phyloP scores from a whole-genome alignment of 805 yeast species.

The Cyberlindnera mrakii region DNA sequence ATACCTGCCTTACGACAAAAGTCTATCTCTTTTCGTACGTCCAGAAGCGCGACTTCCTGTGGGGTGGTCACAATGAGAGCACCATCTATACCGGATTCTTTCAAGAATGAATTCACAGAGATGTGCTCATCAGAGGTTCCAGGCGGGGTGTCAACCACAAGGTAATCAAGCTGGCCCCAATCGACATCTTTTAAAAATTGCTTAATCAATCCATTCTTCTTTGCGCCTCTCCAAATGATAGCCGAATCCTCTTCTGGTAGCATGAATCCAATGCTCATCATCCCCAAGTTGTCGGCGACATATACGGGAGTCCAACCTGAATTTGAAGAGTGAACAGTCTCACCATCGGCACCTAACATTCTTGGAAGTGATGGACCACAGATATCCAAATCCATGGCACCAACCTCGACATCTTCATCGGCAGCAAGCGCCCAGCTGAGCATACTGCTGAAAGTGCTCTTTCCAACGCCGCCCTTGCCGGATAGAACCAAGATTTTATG shows the following conservation, averaged over 20 bases:
- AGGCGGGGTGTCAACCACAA: constrained; percentile 95
- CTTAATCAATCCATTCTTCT: constrained; percentile 87
- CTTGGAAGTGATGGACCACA: constrained; percentile 97
- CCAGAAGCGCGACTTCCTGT: constrained; percentile 92
- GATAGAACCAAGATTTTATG: constrained; percentile 82
- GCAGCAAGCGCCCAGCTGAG: constrained; percentile 95
- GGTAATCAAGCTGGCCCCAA: constrained; percentile 86
- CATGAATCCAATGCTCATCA: constrained; percentile 95
- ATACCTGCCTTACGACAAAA: constrained; percentile 91
- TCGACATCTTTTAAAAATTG: constrained; percentile 91
- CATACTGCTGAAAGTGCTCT: constrained; percentile 93
- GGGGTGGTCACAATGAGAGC: constrained; percentile 95
- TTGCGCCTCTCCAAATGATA: constrained; percentile 95
- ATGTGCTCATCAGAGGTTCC: constrained; percentile 98
- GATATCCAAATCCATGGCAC: constrained; percentile 95
- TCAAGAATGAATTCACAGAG: constrained; percentile 80
- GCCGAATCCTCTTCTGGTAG: constrained; percentile 91
- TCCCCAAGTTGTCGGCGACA: constrained; percentile 88
- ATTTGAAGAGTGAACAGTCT: constrained; percentile 79
- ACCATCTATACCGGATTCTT: constrained; percentile 90
- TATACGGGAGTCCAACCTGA: constrained; percentile 97
- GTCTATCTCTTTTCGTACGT: constrained; percentile 93
- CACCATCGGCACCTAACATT: constrained; percentile 89
- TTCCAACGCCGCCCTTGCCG: constrained; percentile 96
- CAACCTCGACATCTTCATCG: constrained; percentile 61